Evolutionary conservation across 148 eudicot species (phyloP), one percentile per base, ranked within the genome.

Genomic region (Rhododendron ovatum): DNA sequence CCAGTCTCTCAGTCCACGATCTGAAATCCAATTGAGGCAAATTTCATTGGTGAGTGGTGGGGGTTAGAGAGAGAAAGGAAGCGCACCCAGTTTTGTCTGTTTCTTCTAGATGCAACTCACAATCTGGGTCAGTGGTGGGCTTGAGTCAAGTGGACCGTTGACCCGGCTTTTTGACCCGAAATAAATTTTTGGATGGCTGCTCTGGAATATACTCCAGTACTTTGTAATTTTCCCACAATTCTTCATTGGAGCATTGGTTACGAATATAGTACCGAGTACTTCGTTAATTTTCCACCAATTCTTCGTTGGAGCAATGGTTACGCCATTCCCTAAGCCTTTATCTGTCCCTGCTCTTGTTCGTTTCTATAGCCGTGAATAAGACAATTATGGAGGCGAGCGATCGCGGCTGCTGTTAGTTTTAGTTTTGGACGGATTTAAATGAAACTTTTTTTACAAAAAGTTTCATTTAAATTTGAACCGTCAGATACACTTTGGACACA

Each of bases 101-200:
- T 30, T 33, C 39, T 71, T 71, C 41, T 71, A 71, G 39, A 71
- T 69, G 4, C 11, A 26, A 11, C 35, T 67, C 75, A 28, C 37
- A 26, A 14, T 71, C 76, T 57, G 84, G 69, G 12, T 47, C 69
- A 33, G 8, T 4, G 57, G 47, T 35, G 13, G 50, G 37, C 35
- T 55, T 1, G 84, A 82, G 75, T 82, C 84, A 82, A 43, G 28
- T 82, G 76, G 84, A 82, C 13, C n/a, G 53, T 43, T 82, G 84
- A 41, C 84, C n/a, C 10, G n/a, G 20, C 75, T 41, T 82, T 82
- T 63, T 63, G 84, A 82, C 84, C 22, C 48, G 71, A 39, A 30
- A 53, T 5, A 7, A 13, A 1, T 5, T 4, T n/a, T 24, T 15
- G 47, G 15, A 41, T 24, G 81, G 53, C 15, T 78, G 11, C 26